Evolutionary conservation across 345 rosid species (phyloP).

Genomic region (Alliaria petiolata): DNA sequence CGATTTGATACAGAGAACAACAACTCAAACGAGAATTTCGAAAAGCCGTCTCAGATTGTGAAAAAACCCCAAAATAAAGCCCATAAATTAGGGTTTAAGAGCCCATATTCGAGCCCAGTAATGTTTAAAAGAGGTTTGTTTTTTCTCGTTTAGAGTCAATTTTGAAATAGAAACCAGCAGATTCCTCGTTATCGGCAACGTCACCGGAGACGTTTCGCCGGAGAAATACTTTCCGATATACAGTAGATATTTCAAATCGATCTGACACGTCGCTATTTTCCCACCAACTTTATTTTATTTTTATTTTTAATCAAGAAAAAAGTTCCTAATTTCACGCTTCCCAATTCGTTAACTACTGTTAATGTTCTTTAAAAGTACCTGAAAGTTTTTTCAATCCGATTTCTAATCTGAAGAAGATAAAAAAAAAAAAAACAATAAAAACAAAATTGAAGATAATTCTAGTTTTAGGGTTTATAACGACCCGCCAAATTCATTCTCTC

Average conservation of each 20-base stretch:
- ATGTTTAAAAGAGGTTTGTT: neutral
- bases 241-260: slow-evolving; percentile 36
- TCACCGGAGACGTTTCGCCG: slow-evolving; percentile 1
- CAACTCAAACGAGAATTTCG: too few relatives aligned
- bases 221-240: neutral
- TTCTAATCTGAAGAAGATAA: neutral
- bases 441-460: slow-evolving; percentile 11
- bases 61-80: slow-evolving; percentile 4
- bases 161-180: neutral
- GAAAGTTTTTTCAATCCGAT: neutral
- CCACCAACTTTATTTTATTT: slow-evolving; percentile 32
- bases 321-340: slow-evolving; percentile 14
- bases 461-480: slow-evolving; percentile 57
- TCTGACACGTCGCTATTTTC: slow-evolving; percentile 41
- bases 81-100: slow-evolving; percentile 1
- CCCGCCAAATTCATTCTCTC: slow-evolving; percentile 44
- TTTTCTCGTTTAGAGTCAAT: too few relatives aligned
- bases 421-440: neutral
- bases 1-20: slow-evolving; percentile 12
- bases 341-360: slow-evolving; percentile 15
- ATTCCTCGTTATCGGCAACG: neutral
- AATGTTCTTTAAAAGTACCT: neutral
- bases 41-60: neutral
- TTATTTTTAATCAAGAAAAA: neutral
- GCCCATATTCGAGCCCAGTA: slow-evolving; percentile 24